These are phyloP conservation scores for Taphrina communis DNA, from an alignment of 1,139 yeast genomes.

Conservation along the genomic window DNA sequence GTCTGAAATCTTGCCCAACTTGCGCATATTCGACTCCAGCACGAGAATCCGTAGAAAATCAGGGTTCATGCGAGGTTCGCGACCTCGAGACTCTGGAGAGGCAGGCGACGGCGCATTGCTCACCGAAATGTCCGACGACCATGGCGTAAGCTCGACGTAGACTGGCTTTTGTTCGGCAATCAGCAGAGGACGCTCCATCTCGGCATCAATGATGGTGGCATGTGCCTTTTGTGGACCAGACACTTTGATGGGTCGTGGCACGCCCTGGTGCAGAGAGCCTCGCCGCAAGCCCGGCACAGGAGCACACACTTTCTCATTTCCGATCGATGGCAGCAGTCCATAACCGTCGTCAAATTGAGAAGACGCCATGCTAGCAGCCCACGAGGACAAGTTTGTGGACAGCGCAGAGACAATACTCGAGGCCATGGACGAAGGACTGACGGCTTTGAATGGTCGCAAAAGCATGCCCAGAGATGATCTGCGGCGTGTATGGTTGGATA, in stretches of 20 bases:
- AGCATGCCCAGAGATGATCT: slow-evolving; percentile 22
- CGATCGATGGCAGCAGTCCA: slow-evolving; percentile 8
- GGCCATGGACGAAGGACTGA: slow-evolving; percentile 21
- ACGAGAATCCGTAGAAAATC: slow-evolving; percentile 53
- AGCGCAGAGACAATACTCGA: slow-evolving; percentile 27
- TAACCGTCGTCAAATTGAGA: slow-evolving; percentile 22
- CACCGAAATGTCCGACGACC: slow-evolving; percentile 9
- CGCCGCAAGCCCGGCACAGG: not conserved
- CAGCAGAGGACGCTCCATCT: slow-evolving; percentile 32
- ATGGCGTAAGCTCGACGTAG: slow-evolving; percentile 28
- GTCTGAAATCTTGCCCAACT: slow-evolving; percentile 51
- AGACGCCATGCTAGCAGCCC: slow-evolving; percentile 35
- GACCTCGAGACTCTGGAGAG: slow-evolving; percentile 35
- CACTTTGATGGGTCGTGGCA: slow-evolving; percentile 20
- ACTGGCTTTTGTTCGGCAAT: not conserved
- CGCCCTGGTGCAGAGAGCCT: not conserved
- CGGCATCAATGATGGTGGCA: slow-evolving; percentile 24
- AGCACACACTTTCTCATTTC: not conserved
- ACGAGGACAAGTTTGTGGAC: slow-evolving; percentile 27
- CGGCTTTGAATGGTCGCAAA: slow-evolving; percentile 28
- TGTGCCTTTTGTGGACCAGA: slow-evolving; percentile 21
- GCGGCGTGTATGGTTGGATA: slow-evolving; percentile 4
- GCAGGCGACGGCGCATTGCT: not conserved
- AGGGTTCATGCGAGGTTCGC: slow-evolving; percentile 52
- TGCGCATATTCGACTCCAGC: slow-evolving; percentile 52